phyloP scores from a whole-genome alignment of 352 stramenopile genomes.

The Hyaloperonospora brassicae region DNA sequence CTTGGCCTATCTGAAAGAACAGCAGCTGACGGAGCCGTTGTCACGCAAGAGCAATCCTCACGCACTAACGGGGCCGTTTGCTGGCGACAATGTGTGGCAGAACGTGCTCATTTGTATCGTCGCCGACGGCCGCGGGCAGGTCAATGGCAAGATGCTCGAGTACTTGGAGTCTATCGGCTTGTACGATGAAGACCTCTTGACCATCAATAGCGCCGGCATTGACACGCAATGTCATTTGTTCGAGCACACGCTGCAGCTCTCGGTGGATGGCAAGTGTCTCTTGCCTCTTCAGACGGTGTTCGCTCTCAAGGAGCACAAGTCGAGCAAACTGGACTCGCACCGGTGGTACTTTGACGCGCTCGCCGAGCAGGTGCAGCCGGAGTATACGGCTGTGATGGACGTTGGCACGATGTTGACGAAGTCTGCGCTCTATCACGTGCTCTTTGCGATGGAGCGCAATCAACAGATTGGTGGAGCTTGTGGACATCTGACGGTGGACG shows the following conservation, averaged over 20 bases:
- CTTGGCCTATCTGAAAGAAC: conserved; percentile 56
- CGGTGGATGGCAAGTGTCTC: conserved; percentile 57
- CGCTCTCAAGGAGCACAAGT: conserved; percentile 74
- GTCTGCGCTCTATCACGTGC: conserved; percentile 64
- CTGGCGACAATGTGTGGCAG: conserved; percentile 67
- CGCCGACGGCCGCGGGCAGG: conserved; percentile 63
- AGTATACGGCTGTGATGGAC: conserved; percentile 80
- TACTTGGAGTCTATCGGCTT: conserved; percentile 65
- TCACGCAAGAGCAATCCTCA: conserved; percentile 29
- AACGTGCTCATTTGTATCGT: conserved; percentile 78
- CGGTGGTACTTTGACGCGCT: conserved; percentile 83
- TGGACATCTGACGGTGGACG: conserved; percentile 71
- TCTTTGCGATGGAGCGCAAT: conserved; percentile 73
- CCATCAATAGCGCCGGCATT: conserved; percentile 80
- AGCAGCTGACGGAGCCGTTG: conserved; percentile 13
- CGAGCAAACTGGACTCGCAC: conserved; percentile 79
- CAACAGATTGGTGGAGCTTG: conserved; percentile 74
- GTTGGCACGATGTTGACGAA: conserved; percentile 82
- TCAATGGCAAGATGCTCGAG: conserved; percentile 74
- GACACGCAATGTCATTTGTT: conserved; percentile 78
- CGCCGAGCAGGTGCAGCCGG: conserved; percentile 72
- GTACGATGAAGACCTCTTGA: conserved; percentile 81
- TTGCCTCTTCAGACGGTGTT: conserved; percentile 73
- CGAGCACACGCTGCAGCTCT: conserved; percentile 75
- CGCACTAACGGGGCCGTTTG: conserved; percentile 39